Conservation (phyloP, 768 basidiomycete genomes). For the Gloeophyllum trabeum region DNA sequence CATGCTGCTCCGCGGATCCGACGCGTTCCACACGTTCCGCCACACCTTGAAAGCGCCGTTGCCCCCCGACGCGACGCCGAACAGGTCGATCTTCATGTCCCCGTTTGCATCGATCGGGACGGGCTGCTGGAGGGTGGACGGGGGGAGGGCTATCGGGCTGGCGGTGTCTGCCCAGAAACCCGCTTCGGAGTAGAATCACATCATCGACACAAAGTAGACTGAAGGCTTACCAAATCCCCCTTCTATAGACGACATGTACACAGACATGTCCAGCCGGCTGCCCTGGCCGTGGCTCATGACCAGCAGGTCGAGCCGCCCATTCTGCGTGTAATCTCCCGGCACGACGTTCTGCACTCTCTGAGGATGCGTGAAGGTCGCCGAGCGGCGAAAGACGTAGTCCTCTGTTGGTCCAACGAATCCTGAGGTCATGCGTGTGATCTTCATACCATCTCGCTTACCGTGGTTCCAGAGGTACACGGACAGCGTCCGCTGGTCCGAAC, state of each 20-base stretch:
- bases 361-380: slow-evolving; percentile 42
- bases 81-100: slow-evolving; percentile 80
- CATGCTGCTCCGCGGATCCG: slow-evolving; percentile 35
- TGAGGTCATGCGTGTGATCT: neutral
- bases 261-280: slow-evolving; percentile 43
- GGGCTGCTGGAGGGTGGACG: slow-evolving; percentile 69
- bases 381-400: slow-evolving; percentile 41
- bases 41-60: slow-evolving; percentile 48
- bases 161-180: too few relatives aligned
- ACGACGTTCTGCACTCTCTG: slow-evolving; percentile 66
- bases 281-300: slow-evolving; percentile 62
- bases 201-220: too few relatives aligned
- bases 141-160: slow-evolving; percentile 36
- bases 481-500: slow-evolving; percentile 66
- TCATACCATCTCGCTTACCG: slow-evolving; percentile 36
- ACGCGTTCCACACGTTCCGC: slow-evolving; percentile 70
- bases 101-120: slow-evolving; percentile 82
- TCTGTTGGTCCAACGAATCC: slow-evolving; percentile 28
- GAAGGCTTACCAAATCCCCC: slow-evolving; percentile 54
- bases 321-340: slow-evolving; percentile 89
- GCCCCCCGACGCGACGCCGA: slow-evolving; percentile 41
- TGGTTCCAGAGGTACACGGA: slow-evolving; percentile 76
- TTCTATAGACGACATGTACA: slow-evolving; percentile 55
- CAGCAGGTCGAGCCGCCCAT: slow-evolving; percentile 83
- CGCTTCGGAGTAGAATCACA: too few relatives aligned